These are phyloP conservation scores for Syzygium malaccense DNA, from an alignment of 441 rosid genomes.

Conservation along the genomic window DNA sequence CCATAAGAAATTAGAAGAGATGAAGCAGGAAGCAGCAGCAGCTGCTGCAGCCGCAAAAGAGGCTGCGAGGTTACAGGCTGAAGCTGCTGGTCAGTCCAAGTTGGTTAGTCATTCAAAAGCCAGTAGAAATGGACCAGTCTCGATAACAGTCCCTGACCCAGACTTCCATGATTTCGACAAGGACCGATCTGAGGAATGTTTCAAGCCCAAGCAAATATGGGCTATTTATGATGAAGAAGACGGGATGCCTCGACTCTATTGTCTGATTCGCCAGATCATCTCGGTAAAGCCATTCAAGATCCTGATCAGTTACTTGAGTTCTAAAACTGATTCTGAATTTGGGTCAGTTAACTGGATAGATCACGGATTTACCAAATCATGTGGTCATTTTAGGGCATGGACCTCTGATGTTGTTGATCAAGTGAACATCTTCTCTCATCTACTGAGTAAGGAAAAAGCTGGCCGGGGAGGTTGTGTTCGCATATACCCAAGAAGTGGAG, in stretches of 20 bases:
- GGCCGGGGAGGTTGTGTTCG: constrained; percentile 97
- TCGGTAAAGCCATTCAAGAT: constrained; percentile 83
- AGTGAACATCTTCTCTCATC: constrained; percentile 90
- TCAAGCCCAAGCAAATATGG: constrained; percentile 98
- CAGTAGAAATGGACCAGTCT: constrained; percentile 31
- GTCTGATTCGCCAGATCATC: constrained; percentile 76
- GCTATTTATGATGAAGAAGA: constrained; percentile 96
- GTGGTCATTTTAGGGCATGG: constrained; percentile 90
- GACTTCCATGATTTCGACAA: constrained; percentile 96
- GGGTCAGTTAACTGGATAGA: constrained; percentile 80
- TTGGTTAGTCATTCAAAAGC: constrained; percentile 24
- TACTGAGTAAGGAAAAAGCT: constrained; percentile 74
- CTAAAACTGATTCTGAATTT: constrained; percentile 85
- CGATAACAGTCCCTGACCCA: constrained; percentile 85
- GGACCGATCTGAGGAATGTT: constrained; percentile 87
- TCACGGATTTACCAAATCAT: constrained; percentile 73
- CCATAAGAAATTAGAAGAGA: constrained; percentile 50
- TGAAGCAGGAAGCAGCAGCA: constrained; percentile 36
- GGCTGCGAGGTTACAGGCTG: constrained; percentile 23
- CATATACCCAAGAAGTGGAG: constrained; percentile 81
- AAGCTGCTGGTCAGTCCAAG: constrained; percentile 15
- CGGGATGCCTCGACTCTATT: constrained; percentile 96
- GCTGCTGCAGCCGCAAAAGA: constrained; percentile 16
- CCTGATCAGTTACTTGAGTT: constrained; percentile 79
- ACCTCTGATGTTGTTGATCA: constrained; percentile 78